Conservation (phyloP, 805 yeast genomes). For the Lachancea sp. region DNA sequence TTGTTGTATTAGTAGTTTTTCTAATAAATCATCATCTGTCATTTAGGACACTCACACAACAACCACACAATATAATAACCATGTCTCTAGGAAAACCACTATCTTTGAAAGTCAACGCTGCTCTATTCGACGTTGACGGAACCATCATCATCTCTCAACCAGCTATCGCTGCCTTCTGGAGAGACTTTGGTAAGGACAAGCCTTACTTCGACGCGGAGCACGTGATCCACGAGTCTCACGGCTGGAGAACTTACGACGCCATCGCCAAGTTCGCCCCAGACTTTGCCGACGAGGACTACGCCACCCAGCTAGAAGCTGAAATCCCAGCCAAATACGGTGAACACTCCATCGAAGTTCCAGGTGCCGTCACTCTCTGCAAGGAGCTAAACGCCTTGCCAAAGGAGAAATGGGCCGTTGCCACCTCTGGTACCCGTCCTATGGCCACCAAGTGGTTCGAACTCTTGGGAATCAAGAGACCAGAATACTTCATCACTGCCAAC, state of each 20-base stretch:
- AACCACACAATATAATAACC: not conserved
- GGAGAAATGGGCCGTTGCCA: constrained; percentile 79
- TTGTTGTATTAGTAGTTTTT: too few species aligned
- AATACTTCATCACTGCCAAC: constrained; percentile 76
- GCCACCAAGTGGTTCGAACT: constrained; percentile 75
- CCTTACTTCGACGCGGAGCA: constrained; percentile 64
- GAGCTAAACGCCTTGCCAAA: constrained; percentile 45
- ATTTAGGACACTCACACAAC: not conserved
- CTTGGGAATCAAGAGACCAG: constrained; percentile 56
- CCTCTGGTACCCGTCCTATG: constrained; percentile 72
- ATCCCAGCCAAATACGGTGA: constrained; percentile 70
- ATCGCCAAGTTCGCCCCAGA: constrained; percentile 69
- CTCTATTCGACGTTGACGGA: constrained; percentile 81
- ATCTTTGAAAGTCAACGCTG: constrained; percentile 37
- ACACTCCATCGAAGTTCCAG: constrained; percentile 68
- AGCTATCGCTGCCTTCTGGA: constrained; percentile 81
- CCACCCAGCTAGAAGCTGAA: constrained; percentile 58
- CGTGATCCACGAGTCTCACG: constrained; percentile 70
- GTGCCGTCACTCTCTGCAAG: constrained; percentile 59
- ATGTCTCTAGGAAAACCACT: constrained; percentile 23
- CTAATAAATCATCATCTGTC: too few species aligned
- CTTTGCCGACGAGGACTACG: constrained; percentile 59
- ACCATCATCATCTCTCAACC: constrained; percentile 78
- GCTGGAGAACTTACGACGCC: constrained; percentile 77
- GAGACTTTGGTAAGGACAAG: constrained; percentile 58